These are phyloP conservation scores for Collariella sp. DNA, from an alignment of 495 filamentous ascomycete species.

Conservation along the genomic window DNA sequence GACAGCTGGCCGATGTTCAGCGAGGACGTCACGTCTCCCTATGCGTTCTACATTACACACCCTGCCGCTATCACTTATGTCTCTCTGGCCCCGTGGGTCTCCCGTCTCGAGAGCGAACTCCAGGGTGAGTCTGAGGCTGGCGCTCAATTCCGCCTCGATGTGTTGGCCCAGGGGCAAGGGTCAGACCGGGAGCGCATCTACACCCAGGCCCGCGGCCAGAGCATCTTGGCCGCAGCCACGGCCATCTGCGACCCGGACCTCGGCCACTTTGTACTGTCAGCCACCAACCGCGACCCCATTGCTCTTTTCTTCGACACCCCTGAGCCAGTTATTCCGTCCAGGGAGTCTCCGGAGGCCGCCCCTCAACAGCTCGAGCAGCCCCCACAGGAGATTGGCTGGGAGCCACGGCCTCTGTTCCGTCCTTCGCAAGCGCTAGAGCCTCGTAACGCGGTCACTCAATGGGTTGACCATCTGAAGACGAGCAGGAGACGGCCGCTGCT, in stretches of 20 bases:
- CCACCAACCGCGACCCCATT: conserved; percentile 52
- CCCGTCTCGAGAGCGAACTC: conserved; percentile 67
- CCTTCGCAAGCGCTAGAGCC: conserved; percentile 57
- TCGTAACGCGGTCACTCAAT: conserved; percentile 47
- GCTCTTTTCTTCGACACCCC: conserved; percentile 61
- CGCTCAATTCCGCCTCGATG: conserved; percentile 61
- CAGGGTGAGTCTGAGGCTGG: conserved; percentile 55
- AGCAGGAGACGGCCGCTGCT: conserved; percentile 51
- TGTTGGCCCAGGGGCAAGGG: conserved; percentile 55
- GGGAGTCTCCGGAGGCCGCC: conserved; percentile 18
- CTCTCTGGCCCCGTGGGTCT: conserved; percentile 65
- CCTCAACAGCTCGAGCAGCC: conserved; percentile 20
- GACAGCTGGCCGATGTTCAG: conserved; percentile 66
- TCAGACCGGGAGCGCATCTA: conserved; percentile 54
- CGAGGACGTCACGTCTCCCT: conserved; percentile 59
- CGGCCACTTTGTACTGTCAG: conserved; percentile 71
- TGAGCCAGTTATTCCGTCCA: conserved; percentile 31
- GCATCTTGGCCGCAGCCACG: conserved; percentile 51
- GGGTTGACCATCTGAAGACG: conserved; percentile 54
- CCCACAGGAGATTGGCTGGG: conserved; percentile 33
- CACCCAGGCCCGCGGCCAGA: conserved; percentile 35
- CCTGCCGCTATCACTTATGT: conserved; percentile 60
- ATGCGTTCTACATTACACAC: conserved; percentile 72
- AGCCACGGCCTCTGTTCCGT: conserved; percentile 61
- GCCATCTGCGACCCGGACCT: conserved; percentile 64